A percentile compares a stretch with the other conserved stretches of the same genome.
Evolutionary conservation across 108 stramenopile genomes (phyloP).

Genomic region (Pseudonitzschia multistriata): DNA sequence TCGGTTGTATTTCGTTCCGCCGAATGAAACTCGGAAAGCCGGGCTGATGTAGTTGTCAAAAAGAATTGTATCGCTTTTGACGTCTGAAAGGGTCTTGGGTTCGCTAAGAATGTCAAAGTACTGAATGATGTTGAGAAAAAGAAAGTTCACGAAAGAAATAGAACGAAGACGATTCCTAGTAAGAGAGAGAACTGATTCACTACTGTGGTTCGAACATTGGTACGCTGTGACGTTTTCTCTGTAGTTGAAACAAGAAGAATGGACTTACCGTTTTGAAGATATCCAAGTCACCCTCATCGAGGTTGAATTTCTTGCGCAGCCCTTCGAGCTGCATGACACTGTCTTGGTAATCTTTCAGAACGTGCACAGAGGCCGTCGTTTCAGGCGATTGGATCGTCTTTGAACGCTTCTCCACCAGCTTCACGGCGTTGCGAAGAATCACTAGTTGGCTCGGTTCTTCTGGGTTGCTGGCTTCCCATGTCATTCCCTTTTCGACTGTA

Average conservation of each 20-base stretch:
- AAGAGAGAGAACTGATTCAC: too few species aligned
- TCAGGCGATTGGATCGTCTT: not conserved
- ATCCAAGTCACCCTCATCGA: not conserved
- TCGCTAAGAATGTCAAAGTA: not conserved
- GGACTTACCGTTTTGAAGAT: not conserved
- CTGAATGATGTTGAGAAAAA: not conserved
- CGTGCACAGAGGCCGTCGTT: not conserved
- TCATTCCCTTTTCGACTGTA: not conserved
- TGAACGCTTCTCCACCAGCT: not conserved
- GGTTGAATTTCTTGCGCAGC: not conserved
- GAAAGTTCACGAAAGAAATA: not conserved
- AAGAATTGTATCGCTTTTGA: not conserved
- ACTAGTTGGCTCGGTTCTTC: not conserved
- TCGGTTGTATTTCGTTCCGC: not conserved
- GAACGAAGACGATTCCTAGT: too few species aligned
- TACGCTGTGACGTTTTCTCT: too few species aligned
- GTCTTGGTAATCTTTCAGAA: not conserved
- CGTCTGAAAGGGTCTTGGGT: not conserved
- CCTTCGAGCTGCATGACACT: not conserved
- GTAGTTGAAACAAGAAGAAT: too few species aligned
- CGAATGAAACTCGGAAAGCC: not conserved
- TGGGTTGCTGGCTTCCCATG: not conserved
- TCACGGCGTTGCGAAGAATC: not conserved
- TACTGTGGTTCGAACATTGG: too few species aligned
- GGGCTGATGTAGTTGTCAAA: not conserved